phyloP scores from a whole-genome alignment of 495 filamentous ascomycete species.

The Hamigera avellanea region DNA sequence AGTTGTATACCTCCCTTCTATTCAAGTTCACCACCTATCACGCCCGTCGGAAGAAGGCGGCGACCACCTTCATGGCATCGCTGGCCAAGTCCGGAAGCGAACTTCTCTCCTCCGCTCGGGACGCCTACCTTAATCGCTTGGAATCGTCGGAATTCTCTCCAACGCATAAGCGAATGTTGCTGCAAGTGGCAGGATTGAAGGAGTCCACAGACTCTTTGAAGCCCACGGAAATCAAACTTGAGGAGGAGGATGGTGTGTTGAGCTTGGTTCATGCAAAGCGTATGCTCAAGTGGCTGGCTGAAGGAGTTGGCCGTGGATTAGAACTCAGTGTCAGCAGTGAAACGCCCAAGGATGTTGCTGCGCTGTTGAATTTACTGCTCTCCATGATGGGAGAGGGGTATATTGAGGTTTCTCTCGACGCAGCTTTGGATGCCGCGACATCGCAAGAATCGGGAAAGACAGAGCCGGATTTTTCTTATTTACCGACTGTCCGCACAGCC shows the following conservation, averaged over 20 bases:
- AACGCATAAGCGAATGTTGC: constrained; percentile 75
- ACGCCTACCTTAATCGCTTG: constrained; percentile 69
- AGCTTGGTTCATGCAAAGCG: constrained; percentile 80
- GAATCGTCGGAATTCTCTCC: constrained; percentile 75
- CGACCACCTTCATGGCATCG: constrained; percentile 79
- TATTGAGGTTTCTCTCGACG: constrained; percentile 86
- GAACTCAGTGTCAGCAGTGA: constrained; percentile 79
- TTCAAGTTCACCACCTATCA: constrained; percentile 96
- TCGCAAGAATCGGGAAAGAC: constrained; percentile 64
- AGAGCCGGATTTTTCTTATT: constrained; percentile 82
- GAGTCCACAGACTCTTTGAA: constrained; percentile 39
- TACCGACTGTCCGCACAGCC: constrained; percentile 64
- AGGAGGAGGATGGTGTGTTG: constrained; percentile 75
- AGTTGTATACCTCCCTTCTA: constrained; percentile 81
- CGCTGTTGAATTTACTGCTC: constrained; percentile 73
- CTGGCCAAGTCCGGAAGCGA: constrained; percentile 80
- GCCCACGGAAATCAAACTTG: constrained; percentile 67
- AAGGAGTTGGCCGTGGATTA: constrained; percentile 84
- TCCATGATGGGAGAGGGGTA: constrained; percentile 89
- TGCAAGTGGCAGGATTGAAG: constrained; percentile 65
- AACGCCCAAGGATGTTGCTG: constrained; percentile 88
- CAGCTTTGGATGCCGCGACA: constrained; percentile 61
- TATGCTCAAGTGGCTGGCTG: constrained; percentile 96
- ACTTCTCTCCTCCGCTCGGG: constrained; percentile 63
- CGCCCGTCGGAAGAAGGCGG: constrained; percentile 72